Percentiles rank a stretch among this genome's conserved stretches.
These are phyloP conservation scores for Phytopythium ostracodes DNA, from an alignment of 352 stramenopile species.

Conservation along the genomic window DNA sequence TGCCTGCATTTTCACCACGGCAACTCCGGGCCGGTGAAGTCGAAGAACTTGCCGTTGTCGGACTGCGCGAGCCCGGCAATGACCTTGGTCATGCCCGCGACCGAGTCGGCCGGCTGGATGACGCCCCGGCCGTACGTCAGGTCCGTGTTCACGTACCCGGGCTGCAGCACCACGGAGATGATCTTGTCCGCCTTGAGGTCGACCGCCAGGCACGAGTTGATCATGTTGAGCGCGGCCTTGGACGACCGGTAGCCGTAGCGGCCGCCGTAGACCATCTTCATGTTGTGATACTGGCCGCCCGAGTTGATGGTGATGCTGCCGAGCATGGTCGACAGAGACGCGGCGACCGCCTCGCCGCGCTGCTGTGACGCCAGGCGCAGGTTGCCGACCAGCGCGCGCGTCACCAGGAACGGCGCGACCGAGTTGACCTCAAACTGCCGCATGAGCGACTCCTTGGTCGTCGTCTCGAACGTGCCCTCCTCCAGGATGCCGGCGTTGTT, in stretches of 20 bases:
- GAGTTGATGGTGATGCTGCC: constrained; percentile 27
- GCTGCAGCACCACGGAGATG: constrained; percentile 24
- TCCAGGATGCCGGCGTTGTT: constrained; percentile 43
- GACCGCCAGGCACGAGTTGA: constrained; percentile 23
- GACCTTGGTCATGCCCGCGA: constrained; percentile 23
- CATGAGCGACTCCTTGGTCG: constrained; percentile 31
- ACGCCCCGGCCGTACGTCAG: constrained; percentile 22
- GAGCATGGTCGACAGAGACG: constrained; percentile 28
- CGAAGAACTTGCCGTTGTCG: constrained; percentile 42
- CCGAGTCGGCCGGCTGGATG: constrained; percentile 20
- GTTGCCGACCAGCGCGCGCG: constrained; percentile 23
- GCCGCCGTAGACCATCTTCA: constrained; percentile 16
- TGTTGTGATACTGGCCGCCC: constrained; percentile 8
- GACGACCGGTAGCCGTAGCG: constrained; percentile 47
- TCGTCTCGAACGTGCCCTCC: constrained; percentile 17
- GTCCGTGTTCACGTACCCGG: constrained; percentile 35
- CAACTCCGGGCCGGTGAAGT: constrained; percentile 33
- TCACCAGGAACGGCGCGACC: constrained; percentile 40
- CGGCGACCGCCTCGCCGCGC: constrained; percentile 18
- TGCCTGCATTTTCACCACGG: constrained; percentile 28
- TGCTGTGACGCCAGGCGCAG: constrained; percentile 15
- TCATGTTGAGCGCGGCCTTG: constrained; percentile 52
- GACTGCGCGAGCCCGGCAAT: constrained; percentile 15
- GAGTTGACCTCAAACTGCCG: constrained; percentile 43
- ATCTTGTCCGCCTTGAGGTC: constrained; percentile 30